Evolutionary conservation across 2,329 filamentous ascomycete genomes (phyloP).

Genomic region (Trichoderma cornu-damae): DNA sequence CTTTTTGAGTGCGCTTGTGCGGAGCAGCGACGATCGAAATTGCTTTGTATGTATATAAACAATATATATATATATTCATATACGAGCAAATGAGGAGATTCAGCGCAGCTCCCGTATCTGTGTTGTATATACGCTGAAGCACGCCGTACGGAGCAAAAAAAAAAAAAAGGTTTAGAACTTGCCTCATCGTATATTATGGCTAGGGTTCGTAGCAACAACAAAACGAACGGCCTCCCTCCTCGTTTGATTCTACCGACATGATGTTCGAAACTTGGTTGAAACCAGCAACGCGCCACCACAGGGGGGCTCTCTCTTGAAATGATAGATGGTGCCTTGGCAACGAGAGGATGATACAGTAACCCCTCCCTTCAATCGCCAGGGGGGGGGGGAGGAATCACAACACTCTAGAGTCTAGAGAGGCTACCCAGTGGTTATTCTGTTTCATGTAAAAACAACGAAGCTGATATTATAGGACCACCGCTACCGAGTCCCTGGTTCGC

Average conservation of each 20-base stretch:
- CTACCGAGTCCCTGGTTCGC: background rate
- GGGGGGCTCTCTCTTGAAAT: too few species aligned
- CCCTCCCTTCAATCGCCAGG: background rate
- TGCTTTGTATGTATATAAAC: too few species aligned
- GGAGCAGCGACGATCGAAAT: background rate
- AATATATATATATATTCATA: too few species aligned
- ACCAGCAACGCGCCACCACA: conserved; percentile 5
- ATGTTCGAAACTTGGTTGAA: conserved; percentile 12
- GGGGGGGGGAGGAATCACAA: background rate
- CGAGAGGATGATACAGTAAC: background rate
- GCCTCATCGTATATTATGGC: too few species aligned
- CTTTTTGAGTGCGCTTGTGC: too few species aligned
- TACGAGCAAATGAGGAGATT: conserved; percentile 2
- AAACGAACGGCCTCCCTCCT: background rate
- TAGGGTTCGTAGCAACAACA: background rate
- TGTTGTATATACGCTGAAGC: background rate
- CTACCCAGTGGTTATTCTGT: background rate
- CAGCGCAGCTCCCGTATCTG: background rate
- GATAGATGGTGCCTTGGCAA: conserved; percentile 5
- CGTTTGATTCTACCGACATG: background rate
- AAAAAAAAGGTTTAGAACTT: too few species aligned
- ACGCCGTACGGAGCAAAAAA: background rate
- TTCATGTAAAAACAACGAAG: background rate
- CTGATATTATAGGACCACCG: too few species aligned
- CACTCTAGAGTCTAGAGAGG: background rate